phyloP scores from a whole-genome alignment of 306 rosid species.

The Malus sylvestris region DNA sequence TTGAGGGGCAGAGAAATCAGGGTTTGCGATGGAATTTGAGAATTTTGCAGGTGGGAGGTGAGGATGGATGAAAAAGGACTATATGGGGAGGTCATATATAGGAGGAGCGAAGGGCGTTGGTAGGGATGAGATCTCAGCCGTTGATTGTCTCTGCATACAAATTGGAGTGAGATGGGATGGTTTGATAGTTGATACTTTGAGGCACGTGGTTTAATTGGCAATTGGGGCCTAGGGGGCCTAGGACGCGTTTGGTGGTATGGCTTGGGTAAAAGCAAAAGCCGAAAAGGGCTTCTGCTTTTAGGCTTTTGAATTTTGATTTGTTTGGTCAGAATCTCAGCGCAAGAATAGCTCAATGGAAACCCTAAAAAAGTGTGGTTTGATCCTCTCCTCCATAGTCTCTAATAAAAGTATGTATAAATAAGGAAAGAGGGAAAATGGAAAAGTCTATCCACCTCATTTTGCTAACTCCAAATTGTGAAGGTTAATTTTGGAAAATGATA shows the following conservation, averaged over 20 bases:
- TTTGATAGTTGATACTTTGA: neutral
- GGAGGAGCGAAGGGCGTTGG: neutral
- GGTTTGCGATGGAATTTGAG: neutral
- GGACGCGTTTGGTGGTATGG: conserved; percentile 8
- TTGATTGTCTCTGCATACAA: neutral
- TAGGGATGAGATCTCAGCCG: conserved; percentile 27
- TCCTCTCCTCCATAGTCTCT: neutral
- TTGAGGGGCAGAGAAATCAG: neutral
- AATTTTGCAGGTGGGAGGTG: neutral
- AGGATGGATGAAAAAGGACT: neutral
- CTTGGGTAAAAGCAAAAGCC: neutral
- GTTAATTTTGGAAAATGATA: too few relatives aligned
- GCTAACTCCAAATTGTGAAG: neutral
- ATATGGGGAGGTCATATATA: conserved; percentile 6
- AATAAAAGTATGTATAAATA: neutral
- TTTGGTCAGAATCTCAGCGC: neutral
- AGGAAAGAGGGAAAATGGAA: neutral
- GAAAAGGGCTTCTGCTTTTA: neutral
- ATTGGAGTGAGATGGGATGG: too few relatives aligned
- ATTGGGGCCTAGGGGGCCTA: neutral
- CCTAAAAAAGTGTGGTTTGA: neutral
- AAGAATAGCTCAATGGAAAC: neutral
- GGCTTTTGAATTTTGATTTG: neutral
- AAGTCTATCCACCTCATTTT: neutral
- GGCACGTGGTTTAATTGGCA: neutral